phyloP scores from a whole-genome alignment of 441 rosid genomes.

The Kokia cookei region DNA sequence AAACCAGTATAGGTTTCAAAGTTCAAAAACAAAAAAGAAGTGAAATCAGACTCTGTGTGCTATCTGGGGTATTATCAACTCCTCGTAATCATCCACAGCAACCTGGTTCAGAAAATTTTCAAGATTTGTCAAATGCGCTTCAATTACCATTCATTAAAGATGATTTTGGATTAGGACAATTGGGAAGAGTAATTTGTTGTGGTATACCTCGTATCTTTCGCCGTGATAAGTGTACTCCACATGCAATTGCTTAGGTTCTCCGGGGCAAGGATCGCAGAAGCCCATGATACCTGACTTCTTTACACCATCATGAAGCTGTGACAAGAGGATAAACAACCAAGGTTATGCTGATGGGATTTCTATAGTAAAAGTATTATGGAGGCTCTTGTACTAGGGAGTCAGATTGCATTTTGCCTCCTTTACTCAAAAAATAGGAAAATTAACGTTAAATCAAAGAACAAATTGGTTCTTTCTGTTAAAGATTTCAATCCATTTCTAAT shows the following conservation, averaged over 20 bases:
- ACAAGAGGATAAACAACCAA: not conserved
- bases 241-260: conserved; percentile 66
- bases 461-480: too few relatives aligned
- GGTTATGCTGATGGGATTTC: not conserved
- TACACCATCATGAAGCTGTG: conserved; percentile 90
- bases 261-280: conserved; percentile 94
- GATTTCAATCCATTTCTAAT: too few relatives aligned
- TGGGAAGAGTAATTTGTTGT: not conserved
- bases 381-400: too few relatives aligned
- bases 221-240: conserved; percentile 61
- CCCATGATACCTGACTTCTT: conserved; percentile 99
- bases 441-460: too few relatives aligned
- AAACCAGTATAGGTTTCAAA: too few relatives aligned
- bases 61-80: conserved; percentile 62
- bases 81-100: conserved; percentile 65
- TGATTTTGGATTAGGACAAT: not conserved
- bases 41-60: conserved; percentile 31
- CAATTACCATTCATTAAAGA: not conserved
- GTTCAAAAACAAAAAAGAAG: too few relatives aligned
- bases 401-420: too few relatives aligned
- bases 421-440: too few relatives aligned
- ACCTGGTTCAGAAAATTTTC: conserved; percentile 30
- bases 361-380: not conserved
- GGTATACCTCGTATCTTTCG: conserved; percentile 40
- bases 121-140: not conserved